Base-by-base conservation (phyloP, 2,329 filamentous ascomycete genomes). In the Colletotrichum tanaceti region DNA sequence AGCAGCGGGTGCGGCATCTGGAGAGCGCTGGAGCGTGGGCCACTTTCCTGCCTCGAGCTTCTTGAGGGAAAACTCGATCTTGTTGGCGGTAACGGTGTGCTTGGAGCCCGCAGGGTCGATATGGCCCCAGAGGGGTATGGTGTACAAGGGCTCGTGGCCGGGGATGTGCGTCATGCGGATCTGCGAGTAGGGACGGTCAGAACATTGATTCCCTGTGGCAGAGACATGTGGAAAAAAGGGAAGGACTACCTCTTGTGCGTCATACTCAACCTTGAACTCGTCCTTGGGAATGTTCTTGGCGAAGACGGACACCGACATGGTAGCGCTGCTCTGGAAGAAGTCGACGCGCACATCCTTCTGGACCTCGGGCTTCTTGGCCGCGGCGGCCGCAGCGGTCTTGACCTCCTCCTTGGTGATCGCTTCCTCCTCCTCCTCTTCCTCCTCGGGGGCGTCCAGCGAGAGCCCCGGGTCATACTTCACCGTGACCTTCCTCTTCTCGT, bases 41-140 rank as follows among this genome's bases (percentile, higher is more conserved):
- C 93, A 96, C 76, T 93, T 94, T 7, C 90, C 91, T 0, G 86
- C 78, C 1, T 78, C 83, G 47, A 84, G 82, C 78, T 97, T 97
- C 70, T 85, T 85, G 18, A 97, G 85, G 13, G 82, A 86, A 44
- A 97, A 82, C 77, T 97, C 94, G 62, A 97, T 85, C 77, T 97
- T 97, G 74, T 89, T 93, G 1, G 91, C 85, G 49, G 91, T 90
- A 62, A 97, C 86, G 1, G 84, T 86, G 72, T 83, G 87, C 52
- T 84, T 90, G 22, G 89, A 93, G 39, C 84, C 79, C 1, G 83
- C 74, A 0, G 87, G 79, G 60, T 92, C 86, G 73, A 97, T 89
- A 11, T 85, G 77, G 16, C 86, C 88, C 77, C 86, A 93, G 4
- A 95, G 86, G 6, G 46, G 55, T 20, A 72, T 69, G 28, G 70